Evolutionary conservation across 768 basidiomycete species (phyloP).

Genomic region (Fomitopsis pulvina): DNA sequence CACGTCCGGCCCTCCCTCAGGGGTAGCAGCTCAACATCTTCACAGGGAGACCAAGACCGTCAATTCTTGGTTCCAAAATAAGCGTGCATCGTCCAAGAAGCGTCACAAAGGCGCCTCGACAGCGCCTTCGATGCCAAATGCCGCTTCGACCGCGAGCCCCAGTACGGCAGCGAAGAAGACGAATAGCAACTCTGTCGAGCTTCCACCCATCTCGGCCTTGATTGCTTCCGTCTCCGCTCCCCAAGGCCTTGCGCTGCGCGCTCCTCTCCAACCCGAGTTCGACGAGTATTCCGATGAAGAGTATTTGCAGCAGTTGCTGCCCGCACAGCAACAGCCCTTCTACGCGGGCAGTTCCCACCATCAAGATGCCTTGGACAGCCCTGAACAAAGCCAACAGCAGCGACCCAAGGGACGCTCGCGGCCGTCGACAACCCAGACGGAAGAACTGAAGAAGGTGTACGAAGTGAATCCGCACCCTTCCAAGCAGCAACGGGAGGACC

Average conservation of each 20-base stretch:
- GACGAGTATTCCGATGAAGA: conserved; percentile 46
- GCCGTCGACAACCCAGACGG: conserved; percentile 57
- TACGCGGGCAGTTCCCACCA: conserved; percentile 44
- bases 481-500: conserved; percentile 55
- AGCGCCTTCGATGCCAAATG: background rate
- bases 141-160: conserved; percentile 14
- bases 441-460: conserved; percentile 64
- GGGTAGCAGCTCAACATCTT: conserved; percentile 9
- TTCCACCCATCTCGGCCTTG: conserved; percentile 33
- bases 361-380: conserved; percentile 41
- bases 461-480: conserved; percentile 60
- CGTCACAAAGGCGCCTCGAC: conserved; percentile 30
- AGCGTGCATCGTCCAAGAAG: conserved; percentile 79
- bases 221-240: conserved; percentile 33
- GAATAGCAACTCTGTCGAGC: conserved; percentile 27
- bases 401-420: conserved; percentile 58
- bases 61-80: conserved; percentile 85
- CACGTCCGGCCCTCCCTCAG: background rate
- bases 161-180: conserved; percentile 18
- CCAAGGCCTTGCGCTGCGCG: conserved; percentile 21
- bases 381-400: conserved; percentile 30
- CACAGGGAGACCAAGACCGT: conserved; percentile 79
- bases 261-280: conserved; percentile 25
- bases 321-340: conserved; percentile 30
- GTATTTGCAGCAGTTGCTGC: conserved; percentile 17